These are phyloP conservation scores for Ogataea dorogensis DNA, from an alignment of 805 yeast species.

Conservation along the genomic window DNA sequence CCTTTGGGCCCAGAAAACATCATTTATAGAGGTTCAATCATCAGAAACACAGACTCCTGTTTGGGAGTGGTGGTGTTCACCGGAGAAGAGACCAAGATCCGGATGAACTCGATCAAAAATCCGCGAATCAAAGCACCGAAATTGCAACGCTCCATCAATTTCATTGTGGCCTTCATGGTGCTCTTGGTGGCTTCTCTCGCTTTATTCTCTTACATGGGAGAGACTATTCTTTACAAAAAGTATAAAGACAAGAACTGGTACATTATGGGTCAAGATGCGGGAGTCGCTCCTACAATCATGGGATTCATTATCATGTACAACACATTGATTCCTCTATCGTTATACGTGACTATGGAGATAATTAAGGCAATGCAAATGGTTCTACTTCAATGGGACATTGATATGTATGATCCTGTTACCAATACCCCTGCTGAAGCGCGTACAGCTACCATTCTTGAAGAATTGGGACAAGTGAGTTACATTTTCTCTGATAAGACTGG, in stretches of 20 bases:
- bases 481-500: slow-evolving; percentile 97
- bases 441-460: slow-evolving; percentile 94
- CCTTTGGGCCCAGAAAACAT: slow-evolving; percentile 81
- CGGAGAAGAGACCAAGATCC: slow-evolving; percentile 93
- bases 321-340: slow-evolving; percentile 89
- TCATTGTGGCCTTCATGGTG: slow-evolving; percentile 87
- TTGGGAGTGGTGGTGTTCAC: slow-evolving; percentile 86
- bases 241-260: slow-evolving; percentile 66
- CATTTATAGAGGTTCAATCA: slow-evolving; percentile 84
- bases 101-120: slow-evolving; percentile 90
- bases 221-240: slow-evolving; percentile 49
- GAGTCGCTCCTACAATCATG: slow-evolving; percentile 87
- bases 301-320: slow-evolving; percentile 97
- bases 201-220: slow-evolving; percentile 79
- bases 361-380: slow-evolving; percentile 85
- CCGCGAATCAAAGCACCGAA: slow-evolving; percentile 94
- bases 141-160: slow-evolving; percentile 76
- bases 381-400: slow-evolving; percentile 84
- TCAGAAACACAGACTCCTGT: slow-evolving; percentile 76
- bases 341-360: slow-evolving; percentile 95
- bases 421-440: slow-evolving; percentile 93
- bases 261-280: slow-evolving; percentile 66
- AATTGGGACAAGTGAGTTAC: slow-evolving; percentile 94
- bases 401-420: slow-evolving; percentile 83
- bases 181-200: slow-evolving; percentile 70